Evolutionary conservation across 805 yeast species (phyloP), one percentile per base, ranked within the genome.

Genomic region (Yamadazyma takamatsuzukensis): DNA sequence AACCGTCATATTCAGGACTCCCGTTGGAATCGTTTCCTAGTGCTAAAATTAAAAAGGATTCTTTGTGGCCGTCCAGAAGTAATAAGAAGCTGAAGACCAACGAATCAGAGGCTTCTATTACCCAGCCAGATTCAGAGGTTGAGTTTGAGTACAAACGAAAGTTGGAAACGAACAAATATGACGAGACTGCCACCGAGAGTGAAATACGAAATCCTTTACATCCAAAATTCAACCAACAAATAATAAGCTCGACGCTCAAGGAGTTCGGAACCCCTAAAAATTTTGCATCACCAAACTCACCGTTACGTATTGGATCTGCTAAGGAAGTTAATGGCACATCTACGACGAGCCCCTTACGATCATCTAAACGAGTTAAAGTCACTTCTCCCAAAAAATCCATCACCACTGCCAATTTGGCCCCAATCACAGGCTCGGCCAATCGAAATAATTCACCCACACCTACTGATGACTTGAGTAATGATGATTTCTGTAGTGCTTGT

Each of bases 401-500:
- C 45, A 27, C 37, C 6, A 32, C 37, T 19, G 44, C 60, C 4
- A 51, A 44, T 21, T 45, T 62, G 11, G 57, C 50, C 1, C 52
- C 59, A 8, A 35, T 54, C 13, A n/a, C 21, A 9, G 18, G 18
- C 13, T 21, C 29, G 16, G 18, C 18, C 5, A 25, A 18, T 9
- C 18, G 32, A 5, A 24, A 18, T 12, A 37, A 27, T 7, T 15
- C 31, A 2, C 15, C 21, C 8, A 19, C 27, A 7, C 32, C 35
- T 7, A 24, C 24, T 23, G 45, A 41, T 9, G 46, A 39, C 18
- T 31, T 37, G 8, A 19, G 59, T 37, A 93, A 90, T 54, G 94
- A 89, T 40, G 98, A 90, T 55, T 89, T 72, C 54, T 90, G 98
- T 51, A 68, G 84, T n/a, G 71, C 93, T 0, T 90, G 98, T 61